These are phyloP conservation scores for Botrytis galanthina DNA, from an alignment of 2,329 filamentous ascomycete genomes.

Conservation along the genomic window DNA sequence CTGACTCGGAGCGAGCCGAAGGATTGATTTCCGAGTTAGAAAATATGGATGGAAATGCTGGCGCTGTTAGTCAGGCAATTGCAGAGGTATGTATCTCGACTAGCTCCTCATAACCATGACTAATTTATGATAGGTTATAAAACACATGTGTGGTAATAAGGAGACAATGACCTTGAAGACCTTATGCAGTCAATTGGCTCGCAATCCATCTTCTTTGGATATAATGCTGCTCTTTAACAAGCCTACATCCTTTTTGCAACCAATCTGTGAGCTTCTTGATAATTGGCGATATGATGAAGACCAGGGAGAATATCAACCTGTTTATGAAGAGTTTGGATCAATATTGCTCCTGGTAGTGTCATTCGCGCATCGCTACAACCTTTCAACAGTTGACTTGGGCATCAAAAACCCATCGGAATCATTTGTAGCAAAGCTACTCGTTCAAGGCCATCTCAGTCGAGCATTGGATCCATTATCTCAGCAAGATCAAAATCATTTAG, in stretches of 20 bases:
- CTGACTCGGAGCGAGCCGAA: slow-evolving; percentile 72
- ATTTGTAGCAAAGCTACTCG: slow-evolving; percentile 66
- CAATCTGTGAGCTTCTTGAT: slow-evolving; percentile 72
- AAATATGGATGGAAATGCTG: slow-evolving; percentile 87
- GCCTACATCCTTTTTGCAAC: slow-evolving; percentile 65
- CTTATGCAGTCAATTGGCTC: slow-evolving; percentile 69
- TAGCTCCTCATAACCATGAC: not conserved
- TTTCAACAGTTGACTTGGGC: slow-evolving; percentile 64
- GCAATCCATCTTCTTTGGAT: slow-evolving; percentile 69
- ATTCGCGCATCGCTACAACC: slow-evolving; percentile 71
- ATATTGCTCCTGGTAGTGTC: slow-evolving; percentile 71
- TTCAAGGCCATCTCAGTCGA: slow-evolving; percentile 56
- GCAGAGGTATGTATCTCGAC: slow-evolving; percentile 55
- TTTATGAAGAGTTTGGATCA: slow-evolving; percentile 82
- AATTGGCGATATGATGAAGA: slow-evolving; percentile 81
- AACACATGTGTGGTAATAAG: slow-evolving; percentile 66
- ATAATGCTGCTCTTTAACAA: slow-evolving; percentile 74
- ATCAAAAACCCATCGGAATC: slow-evolving; percentile 53
- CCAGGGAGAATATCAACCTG: slow-evolving; percentile 78
- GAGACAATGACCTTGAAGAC: slow-evolving; percentile 79
- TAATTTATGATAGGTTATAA: slow-evolving; percentile 54
- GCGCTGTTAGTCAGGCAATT: slow-evolving; percentile 76
- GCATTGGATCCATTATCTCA: slow-evolving; percentile 59
- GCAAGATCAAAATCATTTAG: slow-evolving; percentile 62
- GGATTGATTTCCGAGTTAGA: slow-evolving; percentile 79